Base-by-base conservation (phyloP, 2,329 filamentous ascomycete species). In the Fusarium transvaalense region DNA sequence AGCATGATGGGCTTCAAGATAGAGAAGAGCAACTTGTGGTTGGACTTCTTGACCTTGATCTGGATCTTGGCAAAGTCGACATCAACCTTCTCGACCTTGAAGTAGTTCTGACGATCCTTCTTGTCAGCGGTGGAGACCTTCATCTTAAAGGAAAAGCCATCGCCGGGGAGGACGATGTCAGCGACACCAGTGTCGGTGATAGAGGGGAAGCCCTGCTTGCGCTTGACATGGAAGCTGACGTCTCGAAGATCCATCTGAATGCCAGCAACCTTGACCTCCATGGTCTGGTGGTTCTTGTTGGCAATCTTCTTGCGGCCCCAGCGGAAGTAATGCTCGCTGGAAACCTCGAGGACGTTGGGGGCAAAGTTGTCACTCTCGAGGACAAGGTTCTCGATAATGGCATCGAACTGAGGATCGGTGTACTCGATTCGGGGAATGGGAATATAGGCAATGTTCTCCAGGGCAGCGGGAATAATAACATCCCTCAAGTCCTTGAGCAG, bases 291-390 rank as follows among this genome's bases (percentile, higher is more conserved):
- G 79, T 89, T 91, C 84, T 91, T 93, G 85, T 87, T 97, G 74
- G 86, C 83, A 73, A 94, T 86, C 78, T 90, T 91, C 89, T 97
- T 97, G 77, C 96, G 93, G 37, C 95, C 96, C 90, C 92, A 97
- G 71, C 92, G 90, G 88, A 94, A 93, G 83, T 96, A 97, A 83
- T 98, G 96, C 82, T 98, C 94, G 77, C 89, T 96, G 61, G 90
- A 88, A 65, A 98, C 86, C 79, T 99, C 95, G 38, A 97, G 80
- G 7, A 95, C 86, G 74, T 99, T 99, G 68, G 96, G 96, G 82
- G 94, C 93, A 73, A 99, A 89, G 82, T 99, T 99, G 84, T 98
- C 94, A 70, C 93, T 94, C 82, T 99, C 96, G 53, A 99, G 87
- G 45, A 97, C 91, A 13, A 99, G 84, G 79, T 99, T 99, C 83